Percentiles rank a stretch among this genome's conserved stretches.
phyloP scores from a whole-genome alignment of 768 basidiomycete species.

The Panaeolus cyanescens region DNA sequence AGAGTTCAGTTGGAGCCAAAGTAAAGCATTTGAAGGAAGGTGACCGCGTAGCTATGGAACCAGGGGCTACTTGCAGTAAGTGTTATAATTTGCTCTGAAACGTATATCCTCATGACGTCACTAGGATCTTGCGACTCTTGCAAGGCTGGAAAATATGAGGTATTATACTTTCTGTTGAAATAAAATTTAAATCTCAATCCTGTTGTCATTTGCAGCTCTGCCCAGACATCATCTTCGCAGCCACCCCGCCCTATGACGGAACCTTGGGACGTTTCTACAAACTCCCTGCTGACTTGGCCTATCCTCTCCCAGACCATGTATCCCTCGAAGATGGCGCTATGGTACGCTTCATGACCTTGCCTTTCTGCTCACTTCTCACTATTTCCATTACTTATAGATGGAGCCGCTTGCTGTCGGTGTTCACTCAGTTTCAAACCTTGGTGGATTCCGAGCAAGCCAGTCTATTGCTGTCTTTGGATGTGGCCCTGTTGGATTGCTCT shows the following conservation, averaged over 20 bases:
- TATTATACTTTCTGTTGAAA: conserved; percentile 23
- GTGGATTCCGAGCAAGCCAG: conserved; percentile 69
- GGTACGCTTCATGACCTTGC: conserved; percentile 42
- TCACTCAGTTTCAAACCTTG: conserved; percentile 83
- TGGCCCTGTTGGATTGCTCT: conserved; percentile 85
- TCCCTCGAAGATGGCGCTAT: conserved; percentile 94
- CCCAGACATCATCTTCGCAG: conserved; percentile 84
- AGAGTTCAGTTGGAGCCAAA: conserved; percentile 62
- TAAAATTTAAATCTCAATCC: not conserved
- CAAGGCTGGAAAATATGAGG: conserved; percentile 84
- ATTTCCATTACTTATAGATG: conserved; percentile 51
- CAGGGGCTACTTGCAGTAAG: conserved; percentile 80
- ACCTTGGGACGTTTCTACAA: conserved; percentile 87
- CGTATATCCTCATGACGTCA: conserved; percentile 1
- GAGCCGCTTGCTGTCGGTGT: conserved; percentile 94
- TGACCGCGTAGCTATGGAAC: conserved; percentile 90
- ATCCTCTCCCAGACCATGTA: conserved; percentile 80
- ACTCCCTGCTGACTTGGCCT: conserved; percentile 83
- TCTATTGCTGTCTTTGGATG: conserved; percentile 86
- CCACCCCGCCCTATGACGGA: conserved; percentile 92
- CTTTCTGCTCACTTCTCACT: not conserved
- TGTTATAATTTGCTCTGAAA: conserved; percentile 4
- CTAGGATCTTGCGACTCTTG: conserved; percentile 73
- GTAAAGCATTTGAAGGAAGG: conserved; percentile 80
- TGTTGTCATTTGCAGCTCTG: conserved; percentile 55